These are phyloP conservation scores for Hanseniaspora vineae DNA, from an alignment of 805 yeast species.

Conservation along the genomic window DNA sequence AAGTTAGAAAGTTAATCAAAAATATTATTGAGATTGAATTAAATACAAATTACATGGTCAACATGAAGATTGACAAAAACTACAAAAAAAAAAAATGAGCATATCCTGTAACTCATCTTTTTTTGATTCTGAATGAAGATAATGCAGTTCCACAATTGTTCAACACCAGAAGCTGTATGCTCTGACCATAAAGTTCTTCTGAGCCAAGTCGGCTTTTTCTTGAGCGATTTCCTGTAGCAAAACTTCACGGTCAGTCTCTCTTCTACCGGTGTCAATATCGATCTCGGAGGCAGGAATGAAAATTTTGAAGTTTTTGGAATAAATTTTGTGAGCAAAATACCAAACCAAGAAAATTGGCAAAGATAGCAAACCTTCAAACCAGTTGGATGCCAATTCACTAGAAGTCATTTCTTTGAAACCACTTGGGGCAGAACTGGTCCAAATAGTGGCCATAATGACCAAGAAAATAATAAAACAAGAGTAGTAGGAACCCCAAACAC, in stretches of 20 bases:
- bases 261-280: slow-evolving; percentile 48
- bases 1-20: no score
- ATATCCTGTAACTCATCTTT: no score
- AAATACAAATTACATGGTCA: no score
- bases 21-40: no score
- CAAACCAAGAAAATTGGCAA: slow-evolving; percentile 48
- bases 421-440: slow-evolving; percentile 68
- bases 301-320: slow-evolving; percentile 26
- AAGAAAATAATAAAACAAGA: slow-evolving; percentile 42
- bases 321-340: slow-evolving; percentile 46
- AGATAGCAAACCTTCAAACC: slow-evolving; percentile 39
- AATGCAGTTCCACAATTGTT: slow-evolving; percentile 1
- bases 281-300: slow-evolving; percentile 33
- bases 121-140: no score
- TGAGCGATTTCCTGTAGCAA: slow-evolving; percentile 36
- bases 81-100: no score
- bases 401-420: slow-evolving; percentile 21
- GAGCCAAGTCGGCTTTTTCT: slow-evolving; percentile 26
- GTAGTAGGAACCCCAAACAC: slow-evolving; percentile 46
- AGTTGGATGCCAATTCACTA: slow-evolving; percentile 25
- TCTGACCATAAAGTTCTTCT: slow-evolving; percentile 33
- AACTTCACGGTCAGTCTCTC: slow-evolving; percentile 37
- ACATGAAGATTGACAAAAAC: no score
- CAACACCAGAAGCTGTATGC: slow-evolving; percentile 33
- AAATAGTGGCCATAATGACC: slow-evolving; percentile 59